These are phyloP conservation scores for Aspergillus indologenus DNA, from an alignment of 495 filamentous ascomycete species.

Conservation along the genomic window DNA sequence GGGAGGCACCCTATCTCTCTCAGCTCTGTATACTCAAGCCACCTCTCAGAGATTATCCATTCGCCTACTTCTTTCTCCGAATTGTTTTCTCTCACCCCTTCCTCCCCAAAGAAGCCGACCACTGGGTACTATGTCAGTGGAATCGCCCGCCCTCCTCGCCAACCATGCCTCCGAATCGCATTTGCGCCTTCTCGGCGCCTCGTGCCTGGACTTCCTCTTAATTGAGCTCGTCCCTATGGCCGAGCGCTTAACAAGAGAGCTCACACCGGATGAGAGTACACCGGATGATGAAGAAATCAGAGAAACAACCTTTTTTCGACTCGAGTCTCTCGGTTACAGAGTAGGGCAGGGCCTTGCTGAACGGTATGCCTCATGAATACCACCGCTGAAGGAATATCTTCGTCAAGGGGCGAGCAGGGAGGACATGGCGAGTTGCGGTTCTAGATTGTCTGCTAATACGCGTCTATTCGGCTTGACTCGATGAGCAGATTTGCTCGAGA, in stretches of 20 bases:
- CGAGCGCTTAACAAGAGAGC: slow-evolving; percentile 61
- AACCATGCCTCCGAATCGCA: slow-evolving; percentile 67
- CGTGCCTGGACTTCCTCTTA: slow-evolving; percentile 86
- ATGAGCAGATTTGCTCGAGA: slow-evolving; percentile 75
- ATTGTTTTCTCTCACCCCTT: neutral
- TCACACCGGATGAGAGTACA: slow-evolving; percentile 30
- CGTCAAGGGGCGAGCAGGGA: neutral
- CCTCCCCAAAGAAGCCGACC: too few species aligned
- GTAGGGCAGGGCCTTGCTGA: slow-evolving; percentile 93
- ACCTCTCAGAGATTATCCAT: too few species aligned
- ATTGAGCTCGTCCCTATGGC: slow-evolving; percentile 97
- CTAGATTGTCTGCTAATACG: neutral
- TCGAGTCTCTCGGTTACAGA: slow-evolving; percentile 86
- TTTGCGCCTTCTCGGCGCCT: slow-evolving; percentile 72
- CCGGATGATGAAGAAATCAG: slow-evolving; percentile 74
- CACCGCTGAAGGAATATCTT: neutral
- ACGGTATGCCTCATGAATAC: slow-evolving; percentile 53
- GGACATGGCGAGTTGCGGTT: neutral
- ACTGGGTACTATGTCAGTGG: slow-evolving; percentile 66
- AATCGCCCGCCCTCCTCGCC: slow-evolving; percentile 61
- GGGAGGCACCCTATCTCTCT: neutral
- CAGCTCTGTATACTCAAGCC: neutral
- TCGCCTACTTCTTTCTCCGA: too few species aligned
- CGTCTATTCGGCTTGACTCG: neutral
- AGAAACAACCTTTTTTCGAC: slow-evolving; percentile 76